phyloP scores from a whole-genome alignment of 2,329 filamentous ascomycete genomes.

The Calonectria fujianensis region DNA sequence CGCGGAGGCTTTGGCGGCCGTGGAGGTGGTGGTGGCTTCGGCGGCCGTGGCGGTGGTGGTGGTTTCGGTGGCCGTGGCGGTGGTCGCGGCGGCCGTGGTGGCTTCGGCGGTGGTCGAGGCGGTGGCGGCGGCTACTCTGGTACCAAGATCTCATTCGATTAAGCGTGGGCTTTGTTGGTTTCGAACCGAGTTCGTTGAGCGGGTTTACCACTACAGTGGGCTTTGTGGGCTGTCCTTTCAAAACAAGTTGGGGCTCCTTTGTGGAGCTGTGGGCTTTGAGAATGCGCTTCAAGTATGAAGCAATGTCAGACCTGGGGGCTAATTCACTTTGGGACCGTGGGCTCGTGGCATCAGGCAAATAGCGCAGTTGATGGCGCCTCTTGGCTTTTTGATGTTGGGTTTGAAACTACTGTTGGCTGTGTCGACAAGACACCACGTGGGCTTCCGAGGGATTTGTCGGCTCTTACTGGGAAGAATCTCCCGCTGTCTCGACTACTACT shows the following conservation, averaged over 20 bases:
- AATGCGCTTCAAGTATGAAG: constrained; percentile 66
- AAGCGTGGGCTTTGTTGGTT: constrained; percentile 60
- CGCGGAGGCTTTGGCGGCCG: constrained; percentile 69
- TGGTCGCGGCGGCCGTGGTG: constrained; percentile 62
- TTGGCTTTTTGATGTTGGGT: constrained; percentile 61
- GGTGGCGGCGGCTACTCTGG: constrained; percentile 70
- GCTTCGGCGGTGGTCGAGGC: constrained; percentile 67
- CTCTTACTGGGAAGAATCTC: constrained; percentile 57
- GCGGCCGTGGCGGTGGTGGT: constrained; percentile 65
- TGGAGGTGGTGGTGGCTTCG: constrained; percentile 68
- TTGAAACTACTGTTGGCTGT: constrained; percentile 51
- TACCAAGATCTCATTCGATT: constrained; percentile 84
- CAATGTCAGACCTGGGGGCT: constrained; percentile 75
- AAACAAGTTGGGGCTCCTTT: constrained; percentile 62
- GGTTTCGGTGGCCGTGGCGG: constrained; percentile 67
- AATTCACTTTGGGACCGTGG: constrained; percentile 63
- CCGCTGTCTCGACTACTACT: constrained; percentile 37
- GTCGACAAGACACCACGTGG: constrained; percentile 56
- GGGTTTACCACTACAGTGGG: constrained; percentile 64
- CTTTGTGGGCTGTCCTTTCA: constrained; percentile 75
- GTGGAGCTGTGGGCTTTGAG: constrained; percentile 71
- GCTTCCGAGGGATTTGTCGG: constrained; percentile 65
- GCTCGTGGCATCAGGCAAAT: constrained; percentile 60
- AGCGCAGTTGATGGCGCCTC: constrained; percentile 39
- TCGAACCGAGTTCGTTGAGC: constrained; percentile 66